Conservation (phyloP, 495 filamentous ascomycete genomes). For the Beverwykella pulmonaria region DNA sequence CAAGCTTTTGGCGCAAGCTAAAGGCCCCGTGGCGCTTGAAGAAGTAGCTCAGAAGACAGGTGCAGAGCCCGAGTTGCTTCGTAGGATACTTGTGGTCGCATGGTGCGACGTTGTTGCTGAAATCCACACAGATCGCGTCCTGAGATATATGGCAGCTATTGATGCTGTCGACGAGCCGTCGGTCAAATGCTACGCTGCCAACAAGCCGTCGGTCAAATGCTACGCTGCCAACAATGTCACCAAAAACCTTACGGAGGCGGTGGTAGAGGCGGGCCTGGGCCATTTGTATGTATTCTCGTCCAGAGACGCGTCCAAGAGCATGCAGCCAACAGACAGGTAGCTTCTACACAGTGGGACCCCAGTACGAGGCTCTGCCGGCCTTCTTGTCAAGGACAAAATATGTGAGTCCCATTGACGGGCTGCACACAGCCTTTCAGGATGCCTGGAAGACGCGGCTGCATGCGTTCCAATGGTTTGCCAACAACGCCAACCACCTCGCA, state of each 20-base stretch:
- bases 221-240: neutral
- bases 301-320: neutral
- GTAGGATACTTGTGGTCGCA: neutral
- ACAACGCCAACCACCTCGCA: neutral
- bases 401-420: neutral
- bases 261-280: neutral
- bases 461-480: neutral
- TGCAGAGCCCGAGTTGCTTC: neutral
- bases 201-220: neutral
- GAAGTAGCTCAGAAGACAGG: neutral
- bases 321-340: neutral
- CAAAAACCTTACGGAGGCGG: constrained; percentile 1
- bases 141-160: constrained; percentile 3
- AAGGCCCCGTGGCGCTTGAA: neutral
- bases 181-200: neutral
- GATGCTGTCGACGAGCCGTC: neutral
- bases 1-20: neutral
- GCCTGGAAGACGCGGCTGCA: neutral
- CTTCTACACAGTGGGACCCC: neutral
- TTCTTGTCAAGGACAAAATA: neutral
- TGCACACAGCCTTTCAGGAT: constrained; percentile 4
- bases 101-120: too few relatives aligned
- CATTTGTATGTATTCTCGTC: neutral
- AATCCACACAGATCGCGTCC: neutral
- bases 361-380: neutral